Percentiles rank a stretch among this genome's conserved stretches.
These are phyloP conservation scores for Rhododendron vialii DNA, from an alignment of 148 eudicot genomes.

Conservation along the genomic window DNA sequence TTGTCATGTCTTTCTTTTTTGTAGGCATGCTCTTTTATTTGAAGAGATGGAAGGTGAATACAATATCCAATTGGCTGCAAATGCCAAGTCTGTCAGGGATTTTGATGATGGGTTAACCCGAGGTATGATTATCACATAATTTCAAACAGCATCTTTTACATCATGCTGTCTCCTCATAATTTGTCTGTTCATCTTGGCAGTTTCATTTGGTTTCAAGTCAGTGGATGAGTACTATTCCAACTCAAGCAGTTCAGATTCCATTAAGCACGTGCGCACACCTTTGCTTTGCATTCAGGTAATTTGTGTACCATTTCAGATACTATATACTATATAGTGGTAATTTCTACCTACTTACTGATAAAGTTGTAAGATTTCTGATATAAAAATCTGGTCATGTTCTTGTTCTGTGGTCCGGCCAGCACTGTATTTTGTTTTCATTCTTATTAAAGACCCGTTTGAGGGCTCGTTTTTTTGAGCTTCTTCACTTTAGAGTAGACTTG, in stretches of 20 bases:
- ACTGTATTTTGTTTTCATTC: neutral
- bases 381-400: neutral
- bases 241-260: slow-evolving; percentile 87
- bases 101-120: slow-evolving; percentile 91
- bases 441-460: neutral
- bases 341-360: neutral
- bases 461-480: neutral
- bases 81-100: slow-evolving; percentile 84
- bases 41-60: slow-evolving; percentile 87
- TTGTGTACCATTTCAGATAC: neutral
- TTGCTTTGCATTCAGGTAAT: slow-evolving; percentile 87
- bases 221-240: slow-evolving; percentile 88
- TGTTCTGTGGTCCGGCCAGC: neutral
- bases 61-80: slow-evolving; percentile 67
- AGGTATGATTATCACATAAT: slow-evolving; percentile 32
- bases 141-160: neutral
- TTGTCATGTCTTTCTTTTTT: slow-evolving; percentile 7
- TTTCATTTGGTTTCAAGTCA: slow-evolving; percentile 95
- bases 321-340: neutral
- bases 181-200: slow-evolving; percentile 42
- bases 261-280: slow-evolving; percentile 64
- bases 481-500: neutral
- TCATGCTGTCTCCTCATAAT: slow-evolving; percentile 2
- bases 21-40: slow-evolving; percentile 76
- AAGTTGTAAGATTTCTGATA: neutral